Evolutionary conservation across 1,139 yeast genomes (phyloP), one percentile per base, ranked within the genome.

Genomic region (Pichia sp.): DNA sequence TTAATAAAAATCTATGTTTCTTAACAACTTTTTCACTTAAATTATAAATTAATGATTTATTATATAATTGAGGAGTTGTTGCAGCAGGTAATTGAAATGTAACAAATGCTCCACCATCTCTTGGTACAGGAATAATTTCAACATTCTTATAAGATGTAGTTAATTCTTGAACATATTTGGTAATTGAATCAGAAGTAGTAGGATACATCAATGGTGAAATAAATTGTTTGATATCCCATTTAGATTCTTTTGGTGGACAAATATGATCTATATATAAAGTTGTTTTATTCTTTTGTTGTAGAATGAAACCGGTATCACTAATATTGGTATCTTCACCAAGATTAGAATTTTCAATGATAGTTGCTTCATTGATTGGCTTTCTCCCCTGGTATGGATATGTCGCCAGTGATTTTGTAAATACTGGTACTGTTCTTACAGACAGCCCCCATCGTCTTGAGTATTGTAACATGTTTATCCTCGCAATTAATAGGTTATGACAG

Each of bases 41-140:
- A 53, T 81, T 82, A 45, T 67, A 61, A 50, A 75, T 78, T 34
- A 85, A 71, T 48, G 67, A 64, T 5, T 72, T 62, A 47, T 79
- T 76, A 47, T 83, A 72, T 28, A 78, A 78, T 42, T 77, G 74
- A 4, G 75, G 65, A 2, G 76, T 67, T 43, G 69, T 66, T 3
- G 67, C 72, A 2, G 67, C 68, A 0, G 94, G 90, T 7, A 83
- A 77, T 42, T 70, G 68, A 59, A 83, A 85, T 56, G 84, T 84
- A 34, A 86, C 92, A 72, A 92, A 90, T 0, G 89, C 96, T 40
- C 97, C 97, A 46, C 97, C 96, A 61, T 92, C 98, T 55, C 95
- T 69, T 52, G 68, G 75, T 50, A 86, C 73, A 0, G 95, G 86
- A 18, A 88, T 82, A 35, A 86, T 72, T 39, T 69, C 78, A 10